Conservation (phyloP, 2,329 filamentous ascomycete genomes). For the Arthrobotrys sinensis region DNA sequence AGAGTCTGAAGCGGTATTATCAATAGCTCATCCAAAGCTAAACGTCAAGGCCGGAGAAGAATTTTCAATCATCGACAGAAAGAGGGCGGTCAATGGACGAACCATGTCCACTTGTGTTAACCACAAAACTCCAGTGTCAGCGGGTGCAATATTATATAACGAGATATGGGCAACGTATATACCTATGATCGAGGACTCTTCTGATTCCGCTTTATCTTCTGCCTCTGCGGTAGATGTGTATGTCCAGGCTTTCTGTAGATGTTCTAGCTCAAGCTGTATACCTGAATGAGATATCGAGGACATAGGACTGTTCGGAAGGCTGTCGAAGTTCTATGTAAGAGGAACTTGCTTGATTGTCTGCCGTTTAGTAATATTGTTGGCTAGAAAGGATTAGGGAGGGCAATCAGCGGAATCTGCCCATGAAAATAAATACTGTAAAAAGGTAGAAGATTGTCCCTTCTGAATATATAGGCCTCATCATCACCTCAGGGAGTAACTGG, state of each 20-base stretch:
- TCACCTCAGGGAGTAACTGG: slow-evolving; percentile 13
- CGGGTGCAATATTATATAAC: too few relatives aligned
- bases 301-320: slow-evolving; percentile 48
- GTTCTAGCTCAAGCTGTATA: slow-evolving; percentile 40
- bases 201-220: too few relatives aligned
- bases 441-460: slow-evolving; percentile 38
- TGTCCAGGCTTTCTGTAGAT: slow-evolving; percentile 42
- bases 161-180: too few relatives aligned
- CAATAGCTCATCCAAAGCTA: too few relatives aligned
- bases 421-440: slow-evolving; percentile 40
- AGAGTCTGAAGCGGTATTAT: too few relatives aligned
- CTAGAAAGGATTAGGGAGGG: not conserved
- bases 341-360: slow-evolving; percentile 31
- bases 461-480: slow-evolving; percentile 49
- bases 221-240: too few relatives aligned
- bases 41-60: too few relatives aligned
- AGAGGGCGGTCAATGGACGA: too few relatives aligned
- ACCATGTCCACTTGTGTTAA: too few relatives aligned
- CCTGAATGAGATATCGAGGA: slow-evolving; percentile 27
- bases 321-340: slow-evolving; percentile 41
- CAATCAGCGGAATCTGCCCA: slow-evolving; percentile 28
- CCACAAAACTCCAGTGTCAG: too few relatives aligned
- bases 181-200: too few relatives aligned
- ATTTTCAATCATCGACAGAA: too few relatives aligned
- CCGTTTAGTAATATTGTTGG: not conserved